Conservation (phyloP, 1,139 yeast genomes). For the Kluyveromyces sp. region DNA sequence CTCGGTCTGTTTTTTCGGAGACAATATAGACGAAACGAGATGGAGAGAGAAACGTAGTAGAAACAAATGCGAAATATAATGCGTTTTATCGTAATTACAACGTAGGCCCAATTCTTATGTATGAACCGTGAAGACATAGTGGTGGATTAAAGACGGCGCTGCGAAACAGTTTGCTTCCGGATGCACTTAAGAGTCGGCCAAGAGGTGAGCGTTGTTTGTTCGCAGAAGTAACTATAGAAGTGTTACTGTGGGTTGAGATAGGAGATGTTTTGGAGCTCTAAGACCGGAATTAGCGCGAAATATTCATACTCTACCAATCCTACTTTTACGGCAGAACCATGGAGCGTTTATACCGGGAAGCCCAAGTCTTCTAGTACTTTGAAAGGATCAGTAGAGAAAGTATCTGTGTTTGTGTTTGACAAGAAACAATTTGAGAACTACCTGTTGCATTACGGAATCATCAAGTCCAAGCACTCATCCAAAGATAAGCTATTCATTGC, state of each 20-base stretch:
- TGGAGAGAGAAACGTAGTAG: not conserved
- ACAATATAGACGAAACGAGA: not conserved
- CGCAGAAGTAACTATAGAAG: too few relatives aligned
- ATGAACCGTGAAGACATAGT: too few relatives aligned
- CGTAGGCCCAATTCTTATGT: too few relatives aligned
- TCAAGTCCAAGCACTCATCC: slow-evolving; percentile 32
- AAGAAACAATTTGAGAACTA: slow-evolving; percentile 65
- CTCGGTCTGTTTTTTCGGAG: slow-evolving; percentile 1
- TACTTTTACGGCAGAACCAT: slow-evolving; percentile 69
- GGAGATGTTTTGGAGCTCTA: slow-evolving; percentile 34
- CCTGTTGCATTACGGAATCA: slow-evolving; percentile 46
- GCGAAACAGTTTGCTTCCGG: too few relatives aligned
- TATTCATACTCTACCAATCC: slow-evolving; percentile 73
- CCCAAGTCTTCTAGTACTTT: slow-evolving; percentile 40
- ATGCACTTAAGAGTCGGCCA: too few relatives aligned
- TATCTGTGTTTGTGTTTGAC: slow-evolving; percentile 83
- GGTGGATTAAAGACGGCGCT: too few relatives aligned
- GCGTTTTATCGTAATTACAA: too few relatives aligned
- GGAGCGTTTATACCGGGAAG: slow-evolving; percentile 82
- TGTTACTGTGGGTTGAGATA: too few relatives aligned
- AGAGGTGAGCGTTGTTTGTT: too few relatives aligned
- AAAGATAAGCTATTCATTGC: slow-evolving; percentile 31
- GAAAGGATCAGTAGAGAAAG: slow-evolving; percentile 36
- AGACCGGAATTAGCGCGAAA: slow-evolving; percentile 63
- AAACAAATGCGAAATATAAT: slow-evolving; percentile 2